Conservation (phyloP, 805 yeast genomes). For the Grigorovia jiainica region DNA sequence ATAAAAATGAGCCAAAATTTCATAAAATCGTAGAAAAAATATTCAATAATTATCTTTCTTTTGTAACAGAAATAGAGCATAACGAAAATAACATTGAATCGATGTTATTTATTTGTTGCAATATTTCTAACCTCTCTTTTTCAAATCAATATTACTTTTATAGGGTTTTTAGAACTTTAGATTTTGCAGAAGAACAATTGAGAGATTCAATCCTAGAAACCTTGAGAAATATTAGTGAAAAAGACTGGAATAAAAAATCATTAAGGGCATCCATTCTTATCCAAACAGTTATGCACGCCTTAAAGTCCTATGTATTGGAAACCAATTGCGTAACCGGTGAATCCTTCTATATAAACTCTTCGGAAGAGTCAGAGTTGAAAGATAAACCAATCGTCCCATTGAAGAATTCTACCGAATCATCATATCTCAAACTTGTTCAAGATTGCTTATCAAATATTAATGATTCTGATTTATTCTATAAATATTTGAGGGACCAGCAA, state of each 20-base stretch:
- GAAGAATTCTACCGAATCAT: background rate
- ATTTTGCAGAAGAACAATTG: conserved; percentile 17
- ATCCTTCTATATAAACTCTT: conserved; percentile 4
- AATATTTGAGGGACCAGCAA: conserved; percentile 2
- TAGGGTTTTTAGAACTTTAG: conserved; percentile 12
- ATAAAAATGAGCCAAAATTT: conserved; percentile 14
- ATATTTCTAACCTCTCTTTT: conserved; percentile 14
- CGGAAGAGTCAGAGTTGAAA: conserved; percentile 14
- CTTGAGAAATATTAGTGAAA: background rate
- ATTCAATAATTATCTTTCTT: conserved; percentile 7
- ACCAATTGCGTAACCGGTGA: conserved; percentile 14
- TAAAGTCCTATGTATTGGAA: conserved; percentile 8
- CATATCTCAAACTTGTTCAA: background rate
- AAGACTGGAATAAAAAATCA: background rate
- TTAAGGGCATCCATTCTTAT: conserved; percentile 5
- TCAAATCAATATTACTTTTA: conserved; percentile 17
- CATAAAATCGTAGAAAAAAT: conserved; percentile 9
- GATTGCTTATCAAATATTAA: background rate
- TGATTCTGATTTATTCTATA: background rate
- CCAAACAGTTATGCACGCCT: conserved; percentile 9
- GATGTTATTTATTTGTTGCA: conserved; percentile 16
- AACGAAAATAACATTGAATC: conserved; percentile 7
- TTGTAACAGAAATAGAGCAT: conserved; percentile 5
- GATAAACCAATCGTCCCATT: conserved; percentile 3
- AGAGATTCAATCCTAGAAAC: conserved; percentile 17